phyloP scores from a whole-genome alignment of 805 yeast species.

The Saccharomycopsis javanensis region DNA sequence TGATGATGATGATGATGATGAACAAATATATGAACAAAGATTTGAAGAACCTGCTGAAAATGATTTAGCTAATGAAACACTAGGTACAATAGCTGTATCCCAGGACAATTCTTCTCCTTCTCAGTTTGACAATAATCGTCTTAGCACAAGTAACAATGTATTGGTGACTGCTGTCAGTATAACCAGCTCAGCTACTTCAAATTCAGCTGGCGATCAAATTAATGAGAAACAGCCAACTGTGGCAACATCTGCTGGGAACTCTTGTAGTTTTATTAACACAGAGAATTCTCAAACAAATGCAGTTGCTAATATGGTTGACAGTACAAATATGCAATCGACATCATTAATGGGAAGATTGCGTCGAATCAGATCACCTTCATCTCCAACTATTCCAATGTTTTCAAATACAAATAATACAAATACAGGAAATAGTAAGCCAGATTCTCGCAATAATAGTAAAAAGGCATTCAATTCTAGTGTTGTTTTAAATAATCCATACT shows the following conservation, averaged over 20 bases:
- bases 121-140: neutral
- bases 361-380: constrained; percentile 29
- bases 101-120: neutral
- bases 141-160: neutral
- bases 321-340: constrained; percentile 14
- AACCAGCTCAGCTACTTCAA: constrained; percentile 17
- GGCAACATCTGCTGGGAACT: neutral
- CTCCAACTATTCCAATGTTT: constrained; percentile 23
- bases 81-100: neutral
- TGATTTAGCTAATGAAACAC: neutral
- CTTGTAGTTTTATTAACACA: constrained; percentile 6
- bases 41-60: constrained; percentile 5
- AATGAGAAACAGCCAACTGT: constrained; percentile 2
- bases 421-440: constrained; percentile 2
- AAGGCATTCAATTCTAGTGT: constrained; percentile 11
- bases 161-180: constrained; percentile 1
- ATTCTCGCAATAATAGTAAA: constrained; percentile 7
- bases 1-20: neutral
- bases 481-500: constrained; percentile 37
- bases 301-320: constrained; percentile 3
- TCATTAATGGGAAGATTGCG: constrained; percentile 27
- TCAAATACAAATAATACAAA: constrained; percentile 3
- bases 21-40: neutral
- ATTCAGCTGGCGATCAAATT: neutral
- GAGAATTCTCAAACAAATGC: constrained; percentile 7